phyloP scores from a whole-genome alignment of 179 eudicot species.

The Corrigiola litoralis region DNA sequence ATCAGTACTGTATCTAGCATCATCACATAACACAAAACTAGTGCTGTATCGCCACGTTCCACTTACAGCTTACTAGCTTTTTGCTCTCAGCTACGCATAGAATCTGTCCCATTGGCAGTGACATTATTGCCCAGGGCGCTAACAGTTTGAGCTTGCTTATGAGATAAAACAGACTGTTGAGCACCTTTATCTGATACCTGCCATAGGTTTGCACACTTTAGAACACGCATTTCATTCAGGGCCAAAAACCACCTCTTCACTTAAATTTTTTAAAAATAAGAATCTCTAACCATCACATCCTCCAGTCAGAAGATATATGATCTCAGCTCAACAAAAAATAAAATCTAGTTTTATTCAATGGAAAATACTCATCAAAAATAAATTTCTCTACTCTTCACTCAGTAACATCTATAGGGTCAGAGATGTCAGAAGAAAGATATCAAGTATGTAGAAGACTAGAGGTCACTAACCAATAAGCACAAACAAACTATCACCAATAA shows the following conservation, averaged over 20 bases:
- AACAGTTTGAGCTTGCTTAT: constrained; percentile 28
- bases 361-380: too few relatives aligned
- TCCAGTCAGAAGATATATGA: too few relatives aligned
- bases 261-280: too few relatives aligned
- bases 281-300: too few relatives aligned
- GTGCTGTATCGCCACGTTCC: background rate
- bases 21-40: background rate
- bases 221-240: background rate
- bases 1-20: background rate
- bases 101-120: constrained; percentile 18
- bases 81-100: constrained; percentile 26
- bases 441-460: too few relatives aligned
- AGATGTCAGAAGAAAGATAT: background rate
- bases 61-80: constrained; percentile 19
- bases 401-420: background rate
- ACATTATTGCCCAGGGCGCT: constrained; percentile 19
- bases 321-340: too few relatives aligned
- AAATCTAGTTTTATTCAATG: background rate
- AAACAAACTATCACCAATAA: background rate
- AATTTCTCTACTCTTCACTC: too few relatives aligned
- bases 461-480: too few relatives aligned
- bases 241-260: too few relatives aligned
- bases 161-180: constrained; percentile 22
- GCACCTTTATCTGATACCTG: constrained; percentile 33
- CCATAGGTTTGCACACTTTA: background rate